Base-by-base conservation (phyloP, 108 stramenopile genomes). In the Nitzschia sp. region DNA sequence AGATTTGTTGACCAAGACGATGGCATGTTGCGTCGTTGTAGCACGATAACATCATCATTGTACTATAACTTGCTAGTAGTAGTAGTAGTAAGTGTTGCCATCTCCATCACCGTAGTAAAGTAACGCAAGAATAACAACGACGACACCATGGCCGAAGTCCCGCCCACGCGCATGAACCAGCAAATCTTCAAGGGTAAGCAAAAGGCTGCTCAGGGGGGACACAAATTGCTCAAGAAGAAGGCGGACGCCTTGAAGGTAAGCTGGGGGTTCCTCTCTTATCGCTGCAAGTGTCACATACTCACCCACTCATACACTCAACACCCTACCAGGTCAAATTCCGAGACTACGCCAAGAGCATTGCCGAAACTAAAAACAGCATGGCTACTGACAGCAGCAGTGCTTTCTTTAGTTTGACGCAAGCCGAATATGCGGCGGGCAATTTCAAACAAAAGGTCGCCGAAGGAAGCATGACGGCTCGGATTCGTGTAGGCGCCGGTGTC, bases 81-180 rank as follows among this genome's bases (percentile, higher is more conserved):
- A n/a, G n/a, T n/a, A n/a, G n/a, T n/a, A n/a, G n/a, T n/a, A n/a
- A n/a, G n/a, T n/a, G n/a, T n/a, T n/a, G n/a, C n/a, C n/a, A n/a
- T n/a, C n/a, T n/a, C n/a, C n/a, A n/a, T n/a, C n/a, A n/a, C n/a
- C n/a, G n/a, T n/a, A n/a, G n/a, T n/a, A n/a, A n/a, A n/a, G n/a
- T n/a, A n/a, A n/a, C n/a, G n/a, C n/a, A n/a, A n/a, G n/a, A n/a
- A n/a, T n/a, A n/a, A n/a, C n/a, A n/a, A n/a, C n/a, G 21, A 4
- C 19, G 49, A 23, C 61, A 67, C 54, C 53, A 67, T 89, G 87
- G 76, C 86, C 64, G 86, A 96, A 86, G 97, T 98, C 46, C 96
- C 98, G 29, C 98, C 98, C 54, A 98, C 98, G 57, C 97, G 98
- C 68, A 98, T 98, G 98, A 95, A 95, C 77, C 89, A 98, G 65